Base-by-base conservation (phyloP, 2,329 filamentous ascomycete genomes). In the Pyrenophora seminiperda region DNA sequence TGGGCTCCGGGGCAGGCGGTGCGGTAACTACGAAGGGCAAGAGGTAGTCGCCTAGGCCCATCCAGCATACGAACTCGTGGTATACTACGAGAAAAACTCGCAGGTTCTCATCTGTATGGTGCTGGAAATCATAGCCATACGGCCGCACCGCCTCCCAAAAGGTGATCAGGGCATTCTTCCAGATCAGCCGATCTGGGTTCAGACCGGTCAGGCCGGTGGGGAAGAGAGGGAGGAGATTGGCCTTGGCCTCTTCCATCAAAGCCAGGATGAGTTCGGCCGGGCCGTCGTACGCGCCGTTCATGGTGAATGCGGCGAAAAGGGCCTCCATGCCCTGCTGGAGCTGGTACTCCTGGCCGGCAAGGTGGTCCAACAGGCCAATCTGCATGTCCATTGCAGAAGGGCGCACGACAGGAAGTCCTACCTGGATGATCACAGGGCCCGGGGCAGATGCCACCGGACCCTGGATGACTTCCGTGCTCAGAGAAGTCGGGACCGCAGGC, bases 81-180 rank as follows among this genome's bases (percentile, higher is more conserved):
- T 22, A 45, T 3, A 11, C 27, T 3, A 24, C n/a, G 5, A 46
- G 14, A 2, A 50, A 46, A 1, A 15, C 19, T 13, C 15, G 24
- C 3, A 50, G 2, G n/a, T 13, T 17, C 3, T 17, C 9, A 11
- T 49, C 40, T 20, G 19, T 14, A 20, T 33, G 14, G 5, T 37
- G 19, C 11, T 27, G 11, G 5, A 53, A 22, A 1, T 24, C 22
- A 13, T 20, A 49, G n/a, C 36, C 40, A 18, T 45, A 19, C 7
- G 45, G 40, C 2, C 18, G 31, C 3, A 45, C 13, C 7, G 7
- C 10, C 6, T 29, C 29, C 46, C 46, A 50, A 20, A 50, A 46
- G 9, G 29, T 19, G 13, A 42, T 1, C 9, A 53, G 41, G 5
- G 29, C 32, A 3, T 7, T 11, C 3, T 14, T 31, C 46, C 32